Evolutionary conservation across 192 early-diverging fungal genomes (phyloP).

Genomic region (Mortierella hygrophila): DNA sequence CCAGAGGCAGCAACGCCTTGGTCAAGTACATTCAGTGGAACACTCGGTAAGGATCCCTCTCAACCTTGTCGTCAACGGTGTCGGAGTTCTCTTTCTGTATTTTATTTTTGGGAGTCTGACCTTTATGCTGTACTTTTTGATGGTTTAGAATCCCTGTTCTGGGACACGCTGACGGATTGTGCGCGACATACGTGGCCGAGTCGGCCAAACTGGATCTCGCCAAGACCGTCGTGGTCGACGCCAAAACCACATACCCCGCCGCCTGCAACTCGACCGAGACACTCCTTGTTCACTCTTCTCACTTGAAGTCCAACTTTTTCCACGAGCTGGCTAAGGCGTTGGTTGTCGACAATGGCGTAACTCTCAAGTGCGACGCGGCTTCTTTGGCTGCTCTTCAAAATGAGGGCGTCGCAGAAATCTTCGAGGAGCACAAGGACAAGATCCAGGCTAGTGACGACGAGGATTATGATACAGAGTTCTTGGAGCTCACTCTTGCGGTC

Average conservation of each 20-base stretch:
- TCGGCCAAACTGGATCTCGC: conserved; percentile 85
- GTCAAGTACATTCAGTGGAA: conserved; percentile 93
- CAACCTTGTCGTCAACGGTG: neutral
- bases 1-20: conserved; percentile 91
- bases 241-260: conserved; percentile 85
- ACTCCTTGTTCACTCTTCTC: conserved; percentile 82
- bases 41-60: conserved; percentile 73
- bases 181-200: conserved; percentile 91
- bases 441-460: conserved; percentile 55
- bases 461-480: conserved; percentile 94
- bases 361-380: conserved; percentile 56
- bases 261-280: conserved; percentile 98
- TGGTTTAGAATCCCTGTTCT: conserved; percentile 93
- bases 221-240: conserved; percentile 85
- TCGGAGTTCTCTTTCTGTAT: neutral
- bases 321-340: conserved; percentile 67
- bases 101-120: neutral
- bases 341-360: conserved; percentile 77
- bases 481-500: conserved; percentile 89
- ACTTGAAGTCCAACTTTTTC: conserved; percentile 61
- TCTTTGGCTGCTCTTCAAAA: conserved; percentile 37
- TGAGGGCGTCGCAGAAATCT: neutral
- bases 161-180: conserved; percentile 98
- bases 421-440: conserved; percentile 50
- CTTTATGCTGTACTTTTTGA: neutral